These are phyloP conservation scores for Annulohypoxylon truncatum DNA, from an alignment of 2,329 filamentous ascomycete species.

Conservation along the genomic window DNA sequence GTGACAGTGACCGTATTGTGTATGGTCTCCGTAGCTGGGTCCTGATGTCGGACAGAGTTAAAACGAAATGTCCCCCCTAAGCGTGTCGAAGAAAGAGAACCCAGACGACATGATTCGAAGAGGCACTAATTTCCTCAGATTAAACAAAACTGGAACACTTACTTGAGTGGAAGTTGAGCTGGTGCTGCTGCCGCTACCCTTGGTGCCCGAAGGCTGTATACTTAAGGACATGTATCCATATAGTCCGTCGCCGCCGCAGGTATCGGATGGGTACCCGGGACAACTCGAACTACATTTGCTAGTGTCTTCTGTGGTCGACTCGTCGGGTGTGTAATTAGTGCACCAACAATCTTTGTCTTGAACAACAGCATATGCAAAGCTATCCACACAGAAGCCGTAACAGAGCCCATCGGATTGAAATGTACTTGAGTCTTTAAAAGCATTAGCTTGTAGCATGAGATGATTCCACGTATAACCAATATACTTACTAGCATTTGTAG, in stretches of 20 bases:
- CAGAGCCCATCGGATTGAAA: conserved; percentile 79
- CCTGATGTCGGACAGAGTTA: conserved; percentile 49
- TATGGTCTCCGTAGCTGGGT: conserved; percentile 50
- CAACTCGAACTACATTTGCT: conserved; percentile 68
- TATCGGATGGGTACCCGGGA: conserved; percentile 74
- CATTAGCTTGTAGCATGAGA: conserved; percentile 36
- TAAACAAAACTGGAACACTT: conserved; percentile 45
- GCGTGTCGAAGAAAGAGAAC: conserved; percentile 28
- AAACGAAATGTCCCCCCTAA: conserved; percentile 40
- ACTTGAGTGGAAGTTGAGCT: conserved; percentile 43
- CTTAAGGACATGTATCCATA: conserved; percentile 74
- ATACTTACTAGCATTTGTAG: conserved; percentile 56
- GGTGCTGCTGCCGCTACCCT: conserved; percentile 43
- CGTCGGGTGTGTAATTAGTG: conserved; percentile 72
- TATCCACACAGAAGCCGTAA: conserved; percentile 64
- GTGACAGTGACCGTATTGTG: conserved; percentile 52
- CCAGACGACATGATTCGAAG: conserved; percentile 39
- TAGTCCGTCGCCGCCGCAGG: conserved; percentile 71
- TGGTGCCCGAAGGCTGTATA: conserved; percentile 68
- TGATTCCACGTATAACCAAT: conserved; percentile 36
- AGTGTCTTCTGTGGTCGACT: conserved; percentile 54
- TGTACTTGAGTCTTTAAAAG: conserved; percentile 61
- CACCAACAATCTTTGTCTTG: conserved; percentile 78
- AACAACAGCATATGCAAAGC: conserved; percentile 76
- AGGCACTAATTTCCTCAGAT: conserved; percentile 32